Evolutionary conservation across 495 filamentous ascomycete genomes (phyloP), one percentile per base, ranked within the genome.

Genomic region (Cercophora samala): DNA sequence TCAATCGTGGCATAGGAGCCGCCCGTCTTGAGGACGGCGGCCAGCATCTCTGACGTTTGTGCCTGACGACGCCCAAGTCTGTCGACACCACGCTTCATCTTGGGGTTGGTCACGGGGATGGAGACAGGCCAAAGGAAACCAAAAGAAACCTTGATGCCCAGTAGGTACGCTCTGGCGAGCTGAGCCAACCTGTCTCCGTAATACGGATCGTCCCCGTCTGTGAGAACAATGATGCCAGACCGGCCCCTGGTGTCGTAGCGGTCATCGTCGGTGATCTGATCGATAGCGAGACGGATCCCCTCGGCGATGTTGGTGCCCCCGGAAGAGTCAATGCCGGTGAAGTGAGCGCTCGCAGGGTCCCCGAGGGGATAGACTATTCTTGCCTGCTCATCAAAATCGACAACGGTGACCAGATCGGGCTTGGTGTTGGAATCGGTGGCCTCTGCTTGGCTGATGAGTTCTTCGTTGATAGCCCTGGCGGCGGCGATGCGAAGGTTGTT

Each of bases 181-280:
- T 26, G 23, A 18, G 24, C 19, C 22, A 61, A 32, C 13, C 22
- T 2, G 23, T 13, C 11, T 18, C 25, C 22, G 8, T 15, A 32
- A 24, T 29, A 26, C 23, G 23, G 9, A 24, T 61, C 59, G 5
- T 65, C 18, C 8, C 76, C 76, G 55, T 78, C 76, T 5, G 76
- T 78, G 58, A 76, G 73, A 11, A 78, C 76, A 6, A 78, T 67
- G 64, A 78, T 76, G 60, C 72, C 72, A 65, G 56, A 68, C 23
- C 72, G 60, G 37, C 72, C 68, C n/a, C 63, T 60, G 3, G 75
- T 73, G 18, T 37, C 53, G 3, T 69, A 69, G 1, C n/a, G n/a
- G 1, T 62, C 52, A 46, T 59, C 63, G 51, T 19, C 29, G 13
- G 53, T 62, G 21, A 76, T 62, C 24, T 76, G 62, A 11, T 64